Evolutionary conservation across 805 yeast species (phyloP), one percentile per base, ranked within the genome.

Genomic region (Starmerella lactis-condensi): DNA sequence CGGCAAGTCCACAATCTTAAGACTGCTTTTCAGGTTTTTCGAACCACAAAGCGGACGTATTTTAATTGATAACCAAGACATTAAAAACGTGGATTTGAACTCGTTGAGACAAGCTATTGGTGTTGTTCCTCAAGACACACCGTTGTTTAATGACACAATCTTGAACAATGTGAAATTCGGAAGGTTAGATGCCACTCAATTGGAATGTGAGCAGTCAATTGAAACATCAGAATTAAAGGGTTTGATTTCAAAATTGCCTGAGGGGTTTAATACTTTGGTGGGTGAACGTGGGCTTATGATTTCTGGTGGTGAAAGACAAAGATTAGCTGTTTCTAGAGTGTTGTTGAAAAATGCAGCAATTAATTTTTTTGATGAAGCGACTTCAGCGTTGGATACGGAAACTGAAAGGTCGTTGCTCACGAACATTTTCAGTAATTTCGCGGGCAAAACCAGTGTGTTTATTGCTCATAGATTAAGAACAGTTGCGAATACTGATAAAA

Each of bases 281-380:
- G 98, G 98, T 29, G 98, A 89, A 53, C 62, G 64, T 4, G 98
- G 98, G n/a, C 65, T 89, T 65, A 89, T 89, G 98, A 83, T 89
- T 28, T 81, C 94, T 17, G 98, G 98, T n/a, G 98, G 98, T 38
- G 98, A 89, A 52, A 83, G 89, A 51, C 98, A 89, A 55, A 61
- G 98, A 39, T 60, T 89, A 26, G 96, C 98, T 0, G 81, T 89
- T 41, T 89, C 95, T 1, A 64, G 98, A 40, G 67, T 89, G n/a
- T 53, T 89, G 26, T 56, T 89, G 43, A 89, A 89, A 53, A 64
- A 69, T 40, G 70, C 95, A 0, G 85, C 89, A 17, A 79, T 89
- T 29, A 76, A 91, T 34, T 85, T 89, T 52, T 83, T 89, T 43
- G 98, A 89, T 49, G 98, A 89, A 49, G 96, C 98, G 2, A 56